Evolutionary conservation across 176 grass and related monocot genomes (phyloP), one percentile per base, ranked within the genome.

Genomic region (Triticum dicoccoides): DNA sequence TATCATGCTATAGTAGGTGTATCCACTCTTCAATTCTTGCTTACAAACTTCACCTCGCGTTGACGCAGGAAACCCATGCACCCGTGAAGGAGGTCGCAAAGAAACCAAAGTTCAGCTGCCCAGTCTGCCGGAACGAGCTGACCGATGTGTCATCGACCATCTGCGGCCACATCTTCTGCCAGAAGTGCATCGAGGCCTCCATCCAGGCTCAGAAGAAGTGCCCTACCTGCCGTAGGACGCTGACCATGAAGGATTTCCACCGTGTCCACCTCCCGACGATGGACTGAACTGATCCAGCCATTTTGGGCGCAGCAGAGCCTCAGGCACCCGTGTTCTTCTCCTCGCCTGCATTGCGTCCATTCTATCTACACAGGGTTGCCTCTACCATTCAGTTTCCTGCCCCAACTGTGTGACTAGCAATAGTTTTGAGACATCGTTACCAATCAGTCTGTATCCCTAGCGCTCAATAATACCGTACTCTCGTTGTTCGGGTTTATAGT

Each of bases 101-200:
- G 69, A 83, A 91, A 41, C 89, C 89, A 15, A 92, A 82, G 65
- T 94, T 99, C 77, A 91, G 14, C 12, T 99, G 97, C 29, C 92
- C 97, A 11, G 65, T 94, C 73, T 99, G 97, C 86, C 79, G 93
- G 87, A 78, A 79, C 23, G 30, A 87, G 39, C 30, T 99, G 49
- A 74, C 65, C 0, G 70, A 99, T 32, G 66, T 94, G 2, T 88
- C 94, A 4, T 97, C 97, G 15, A 97, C 97, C 21, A 61, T 82
- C 25, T 99, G 97, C 11, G 97, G 97, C 21, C 97, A 99, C 89
- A 93, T 99, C 84, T 97, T 97, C 85, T 99, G 97, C 76, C 49
- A 83, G 10, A 29, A 52, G 35, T 99, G 97, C 83, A 97, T 99
- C 56, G 83, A 61, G 63, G 18, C 83, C 13, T 70, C 90, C 70